phyloP scores from a whole-genome alignment of 2,329 filamentous ascomycete genomes.

The Alternaria alternata region DNA sequence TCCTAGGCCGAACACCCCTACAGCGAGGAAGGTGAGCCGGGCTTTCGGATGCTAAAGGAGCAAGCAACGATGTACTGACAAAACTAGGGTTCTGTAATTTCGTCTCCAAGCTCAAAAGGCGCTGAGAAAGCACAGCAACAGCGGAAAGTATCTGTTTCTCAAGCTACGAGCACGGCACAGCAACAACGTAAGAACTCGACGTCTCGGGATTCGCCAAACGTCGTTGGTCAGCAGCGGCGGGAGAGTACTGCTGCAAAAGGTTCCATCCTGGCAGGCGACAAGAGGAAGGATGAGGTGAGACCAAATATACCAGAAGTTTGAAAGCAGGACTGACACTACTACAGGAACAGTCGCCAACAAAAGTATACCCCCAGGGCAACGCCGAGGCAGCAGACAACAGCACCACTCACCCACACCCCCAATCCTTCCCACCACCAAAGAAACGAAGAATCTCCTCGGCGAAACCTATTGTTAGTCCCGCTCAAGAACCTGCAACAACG shows the following conservation, averaged over 20 bases:
- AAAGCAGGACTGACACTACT: not conserved
- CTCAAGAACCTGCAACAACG: not conserved
- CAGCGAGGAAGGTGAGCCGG: constrained; percentile 18
- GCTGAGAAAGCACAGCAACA: not conserved
- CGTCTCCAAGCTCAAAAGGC: not conserved
- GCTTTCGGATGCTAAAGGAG: not conserved
- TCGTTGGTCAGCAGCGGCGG: not conserved
- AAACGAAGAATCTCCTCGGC: constrained; percentile 1
- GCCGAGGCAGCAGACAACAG: not conserved
- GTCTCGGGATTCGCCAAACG: not conserved
- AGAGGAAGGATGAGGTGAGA: constrained; percentile 21
- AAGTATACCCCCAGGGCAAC: not conserved
- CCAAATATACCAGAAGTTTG: too few relatives aligned
- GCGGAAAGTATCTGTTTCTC: not conserved
- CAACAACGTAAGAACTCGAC: not conserved
- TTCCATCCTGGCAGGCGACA: not conserved
- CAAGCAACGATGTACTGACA: not conserved
- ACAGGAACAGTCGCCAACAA: not conserved
- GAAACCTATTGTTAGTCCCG: not conserved
- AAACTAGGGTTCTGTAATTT: not conserved
- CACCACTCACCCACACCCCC: not conserved
- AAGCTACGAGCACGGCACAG: not conserved
- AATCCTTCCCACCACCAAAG: not conserved
- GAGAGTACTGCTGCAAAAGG: not conserved
- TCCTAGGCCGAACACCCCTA: constrained; percentile 8